A percentile compares a stretch with the other conserved stretches of the same genome.
Conservation (phyloP, 257 asterid species). For the Leptodermis oblonga region DNA sequence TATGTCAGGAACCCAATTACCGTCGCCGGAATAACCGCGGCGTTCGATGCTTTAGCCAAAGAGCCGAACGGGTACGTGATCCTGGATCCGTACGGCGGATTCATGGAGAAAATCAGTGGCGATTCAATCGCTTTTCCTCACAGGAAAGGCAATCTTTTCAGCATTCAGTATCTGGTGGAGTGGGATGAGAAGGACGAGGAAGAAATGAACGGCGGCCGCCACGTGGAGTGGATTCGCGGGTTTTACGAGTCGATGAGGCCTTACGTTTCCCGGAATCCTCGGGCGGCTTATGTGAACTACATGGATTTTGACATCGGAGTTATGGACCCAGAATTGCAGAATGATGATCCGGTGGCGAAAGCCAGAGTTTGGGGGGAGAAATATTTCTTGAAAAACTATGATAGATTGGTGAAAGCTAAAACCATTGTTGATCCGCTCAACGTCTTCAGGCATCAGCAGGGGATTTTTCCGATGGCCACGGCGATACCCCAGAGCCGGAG, state of each 20-base stretch:
- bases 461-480: slow-evolving; percentile 47
- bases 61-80: slow-evolving; percentile 62
- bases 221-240: slow-evolving; percentile 52
- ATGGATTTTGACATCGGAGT: slow-evolving; percentile 67
- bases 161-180: slow-evolving; percentile 56
- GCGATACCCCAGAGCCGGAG: no score
- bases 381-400: slow-evolving; percentile 63
- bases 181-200: slow-evolving; percentile 39
- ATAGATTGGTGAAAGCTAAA: slow-evolving; percentile 58
- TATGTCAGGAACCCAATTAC: slow-evolving; percentile 45
- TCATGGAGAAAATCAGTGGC: slow-evolving; percentile 43
- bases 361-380: slow-evolving; percentile 70
- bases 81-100: slow-evolving; percentile 69
- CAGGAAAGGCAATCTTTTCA: slow-evolving; percentile 54
- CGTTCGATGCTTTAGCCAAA: slow-evolving; percentile 32
- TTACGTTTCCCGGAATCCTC: slow-evolving; percentile 43
- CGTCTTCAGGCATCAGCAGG: slow-evolving; percentile 54
- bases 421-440: slow-evolving; percentile 56
- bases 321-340: slow-evolving; percentile 11
- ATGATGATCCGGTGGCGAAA: slow-evolving; percentile 33
- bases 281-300: slow-evolving; percentile 70
- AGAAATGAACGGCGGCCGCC: slow-evolving; percentile 18
- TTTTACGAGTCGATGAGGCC: slow-evolving; percentile 50
- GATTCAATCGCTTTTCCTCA: slow-evolving; percentile 71
- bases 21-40: slow-evolving; percentile 21